phyloP scores from a whole-genome alignment of 148 eudicot species.

The Silene conica region DNA sequence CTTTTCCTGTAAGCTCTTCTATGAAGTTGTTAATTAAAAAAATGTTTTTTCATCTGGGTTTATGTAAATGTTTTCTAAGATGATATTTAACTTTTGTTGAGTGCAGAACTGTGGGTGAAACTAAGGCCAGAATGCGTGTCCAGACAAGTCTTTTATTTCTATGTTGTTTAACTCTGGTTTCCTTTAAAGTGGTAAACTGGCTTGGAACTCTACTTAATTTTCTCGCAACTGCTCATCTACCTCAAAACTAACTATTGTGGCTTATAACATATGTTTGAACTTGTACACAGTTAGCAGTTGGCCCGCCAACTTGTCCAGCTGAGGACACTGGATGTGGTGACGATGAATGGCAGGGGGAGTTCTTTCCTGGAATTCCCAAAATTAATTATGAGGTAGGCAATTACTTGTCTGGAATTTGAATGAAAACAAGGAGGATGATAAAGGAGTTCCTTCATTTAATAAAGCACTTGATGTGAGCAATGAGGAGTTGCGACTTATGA shows the following conservation, averaged over 20 bases:
- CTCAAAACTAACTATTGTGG: background rate
- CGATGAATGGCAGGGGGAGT: slow-evolving; percentile 88
- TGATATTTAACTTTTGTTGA: background rate
- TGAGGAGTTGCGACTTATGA: slow-evolving; percentile 4
- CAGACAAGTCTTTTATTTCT: slow-evolving; percentile 33
- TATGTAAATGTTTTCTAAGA: background rate
- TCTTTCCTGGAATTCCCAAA: slow-evolving; percentile 82
- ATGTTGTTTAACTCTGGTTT: slow-evolving; percentile 30
- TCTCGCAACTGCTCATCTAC: background rate
- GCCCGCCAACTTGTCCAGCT: slow-evolving; percentile 85
- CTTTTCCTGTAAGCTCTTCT: background rate
- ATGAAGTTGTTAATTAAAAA: background rate
- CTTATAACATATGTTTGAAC: slow-evolving; percentile 8
- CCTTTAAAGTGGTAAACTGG: slow-evolving; percentile 42
- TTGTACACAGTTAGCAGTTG: slow-evolving; percentile 48
- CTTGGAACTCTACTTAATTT: background rate
- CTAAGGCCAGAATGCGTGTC: slow-evolving; percentile 22
- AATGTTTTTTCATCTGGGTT: background rate
- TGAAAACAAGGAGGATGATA: background rate
- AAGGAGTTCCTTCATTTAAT: background rate
- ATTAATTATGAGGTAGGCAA: slow-evolving; percentile 79
- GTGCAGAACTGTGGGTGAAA: slow-evolving; percentile 16
- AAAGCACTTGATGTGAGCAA: background rate
- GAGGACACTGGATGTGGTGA: slow-evolving; percentile 39
- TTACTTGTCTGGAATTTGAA: background rate